Evolutionary conservation across 768 basidiomycete species (phyloP).

Genomic region (Crepidotus variabilis): DNA sequence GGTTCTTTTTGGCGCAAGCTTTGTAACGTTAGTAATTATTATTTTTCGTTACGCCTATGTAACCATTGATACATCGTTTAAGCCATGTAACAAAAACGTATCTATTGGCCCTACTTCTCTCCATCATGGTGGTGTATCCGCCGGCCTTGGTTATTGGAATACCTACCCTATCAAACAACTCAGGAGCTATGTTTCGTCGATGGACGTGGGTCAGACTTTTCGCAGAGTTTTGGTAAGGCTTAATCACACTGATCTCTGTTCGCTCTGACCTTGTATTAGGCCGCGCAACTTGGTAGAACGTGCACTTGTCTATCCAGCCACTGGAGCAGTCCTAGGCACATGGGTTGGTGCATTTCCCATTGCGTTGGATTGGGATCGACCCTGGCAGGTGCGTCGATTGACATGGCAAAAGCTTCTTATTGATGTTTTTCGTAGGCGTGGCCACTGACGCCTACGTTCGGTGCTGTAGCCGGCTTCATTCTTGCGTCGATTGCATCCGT

Average conservation of each 20-base stretch:
- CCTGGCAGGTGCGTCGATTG: slow-evolving; percentile 81
- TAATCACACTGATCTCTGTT: slow-evolving; percentile 1
- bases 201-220: slow-evolving; percentile 79
- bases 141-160: slow-evolving; percentile 68
- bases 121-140: slow-evolving; percentile 61
- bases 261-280: slow-evolving; percentile 26
- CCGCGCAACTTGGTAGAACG: slow-evolving; percentile 61
- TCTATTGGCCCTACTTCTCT: slow-evolving; percentile 64
- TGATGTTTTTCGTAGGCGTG: slow-evolving; percentile 51
- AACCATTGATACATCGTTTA: slow-evolving; percentile 12
- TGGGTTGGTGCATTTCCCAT: slow-evolving; percentile 85
- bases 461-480: slow-evolving; percentile 67
- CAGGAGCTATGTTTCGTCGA: slow-evolving; percentile 47
- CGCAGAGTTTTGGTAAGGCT: slow-evolving; percentile 73
- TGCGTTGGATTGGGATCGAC: slow-evolving; percentile 94
- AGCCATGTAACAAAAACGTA: slow-evolving; percentile 49
- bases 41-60: slow-evolving; percentile 7
- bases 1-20: slow-evolving; percentile 74
- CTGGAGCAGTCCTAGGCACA: slow-evolving; percentile 68
- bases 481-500: slow-evolving; percentile 55
- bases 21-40: slow-evolving; percentile 42
- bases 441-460: slow-evolving; percentile 77
- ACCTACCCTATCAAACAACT: slow-evolving; percentile 43
- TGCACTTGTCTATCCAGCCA: slow-evolving; percentile 72
- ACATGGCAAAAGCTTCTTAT: background rate